Base-by-base conservation (phyloP, 2,329 filamentous ascomycete genomes). In the Ophiostoma novo-ulmi region DNA sequence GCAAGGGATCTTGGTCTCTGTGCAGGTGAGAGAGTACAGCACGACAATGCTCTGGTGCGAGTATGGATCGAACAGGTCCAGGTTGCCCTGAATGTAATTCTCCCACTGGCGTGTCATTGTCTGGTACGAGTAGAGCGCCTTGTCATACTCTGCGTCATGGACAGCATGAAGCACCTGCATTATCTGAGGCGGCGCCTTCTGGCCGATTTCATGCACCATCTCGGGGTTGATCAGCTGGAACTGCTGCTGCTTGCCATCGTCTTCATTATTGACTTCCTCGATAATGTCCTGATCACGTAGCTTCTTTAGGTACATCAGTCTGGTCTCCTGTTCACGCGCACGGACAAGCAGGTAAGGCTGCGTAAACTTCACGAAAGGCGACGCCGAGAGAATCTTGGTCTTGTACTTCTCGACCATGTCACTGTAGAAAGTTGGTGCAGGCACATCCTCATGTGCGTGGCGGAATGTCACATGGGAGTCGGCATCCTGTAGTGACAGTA, bases 51-150 rank as follows among this genome's bases (percentile, higher is more conserved):
- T 97, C 77, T 99, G 95, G 77, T 99, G 96, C 0, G 93, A 91
- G 77, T 93, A 95, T 0, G 96, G 95, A 77, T 99, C 93, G 75
- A 97, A 99, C 1, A 98, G 85, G 76, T 96, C 91, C 41, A 91
- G 83, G 75, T 95, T 96, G 17, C 92, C 93, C 68, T 94, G 89
- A 31, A 97, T 90, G 76, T 97, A 97, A 38, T 92, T 92, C 78
- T 99, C 95, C 95, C 95, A 99, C 75, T 97, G 94, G 39, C 92
- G 88, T 71, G 93, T 97, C 78, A 98, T 94, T 0, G 93, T 97
- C 78, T 93, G 88, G 77, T 98, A 99, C 75, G 94, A 93, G 80
- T 97, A 92, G 44, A 96, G 81, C 1, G 94, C 94, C 79, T 95
- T 97, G 78, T 99, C 94, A 76, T 98, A 97, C 79, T 99, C 95